A percentile compares a stretch with the other conserved stretches of the same genome.
These are phyloP conservation scores for Phytophthora parvispora DNA, from an alignment of 352 stramenopile species.

Conservation along the genomic window DNA sequence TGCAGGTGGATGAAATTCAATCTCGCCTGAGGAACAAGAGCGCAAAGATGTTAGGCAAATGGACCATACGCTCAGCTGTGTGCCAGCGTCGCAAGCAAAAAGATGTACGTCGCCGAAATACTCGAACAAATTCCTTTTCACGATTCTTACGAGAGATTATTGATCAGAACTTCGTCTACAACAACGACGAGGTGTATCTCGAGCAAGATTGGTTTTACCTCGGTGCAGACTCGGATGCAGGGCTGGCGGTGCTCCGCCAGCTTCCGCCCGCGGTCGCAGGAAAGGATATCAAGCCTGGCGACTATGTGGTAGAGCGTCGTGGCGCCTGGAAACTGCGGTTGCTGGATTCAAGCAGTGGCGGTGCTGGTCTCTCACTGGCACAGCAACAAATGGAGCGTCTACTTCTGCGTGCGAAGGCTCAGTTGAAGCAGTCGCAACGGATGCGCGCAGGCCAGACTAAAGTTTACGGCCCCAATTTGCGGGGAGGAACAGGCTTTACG, in stretches of 20 bases:
- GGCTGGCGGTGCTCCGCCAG: slow-evolving; percentile 73
- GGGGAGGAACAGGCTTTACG: slow-evolving; percentile 62
- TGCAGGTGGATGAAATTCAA: slow-evolving; percentile 85
- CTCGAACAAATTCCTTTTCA: too few relatives aligned
- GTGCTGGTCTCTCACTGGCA: slow-evolving; percentile 68
- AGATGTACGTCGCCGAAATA: slow-evolving; percentile 46
- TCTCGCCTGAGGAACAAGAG: slow-evolving; percentile 83
- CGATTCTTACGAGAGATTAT: not conserved
- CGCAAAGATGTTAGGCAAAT: slow-evolving; percentile 81
- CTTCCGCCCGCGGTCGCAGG: slow-evolving; percentile 40
- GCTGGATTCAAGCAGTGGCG: slow-evolving; percentile 76
- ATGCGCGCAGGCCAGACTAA: slow-evolving; percentile 70
- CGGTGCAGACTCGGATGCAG: slow-evolving; percentile 69
- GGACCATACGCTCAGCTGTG: slow-evolving; percentile 78
- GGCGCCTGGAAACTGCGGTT: slow-evolving; percentile 75
- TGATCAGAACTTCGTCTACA: slow-evolving; percentile 81
- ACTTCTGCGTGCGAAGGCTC: slow-evolving; percentile 74
- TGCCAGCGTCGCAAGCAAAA: slow-evolving; percentile 48
- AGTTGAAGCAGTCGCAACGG: slow-evolving; percentile 82
- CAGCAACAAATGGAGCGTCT: slow-evolving; percentile 88
- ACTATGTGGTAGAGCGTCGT: slow-evolving; percentile 79
- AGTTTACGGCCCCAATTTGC: slow-evolving; percentile 51
- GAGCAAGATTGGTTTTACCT: slow-evolving; percentile 91
- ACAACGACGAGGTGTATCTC: slow-evolving; percentile 85
- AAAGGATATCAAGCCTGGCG: slow-evolving; percentile 57